Percentiles rank a stretch among this genome's conserved stretches.
phyloP scores from a whole-genome alignment of 1,284 basidiomycete genomes.

The Grifola frondosa region DNA sequence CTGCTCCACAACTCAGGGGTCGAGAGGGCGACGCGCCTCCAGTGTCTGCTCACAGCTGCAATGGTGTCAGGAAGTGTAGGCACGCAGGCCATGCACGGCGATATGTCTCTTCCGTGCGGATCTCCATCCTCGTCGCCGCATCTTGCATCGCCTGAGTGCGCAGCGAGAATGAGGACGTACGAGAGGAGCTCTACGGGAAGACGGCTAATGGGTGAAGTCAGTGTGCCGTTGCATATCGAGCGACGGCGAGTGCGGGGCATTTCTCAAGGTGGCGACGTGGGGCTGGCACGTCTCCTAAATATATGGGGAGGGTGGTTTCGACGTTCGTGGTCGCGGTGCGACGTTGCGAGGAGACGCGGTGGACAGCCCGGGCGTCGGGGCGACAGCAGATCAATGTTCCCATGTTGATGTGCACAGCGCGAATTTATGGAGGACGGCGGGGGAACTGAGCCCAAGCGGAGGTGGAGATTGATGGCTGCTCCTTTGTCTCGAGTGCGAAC shows the following conservation, averaged over 20 bases:
- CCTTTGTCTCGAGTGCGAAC: too few relatives aligned
- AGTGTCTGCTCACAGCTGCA: constrained; percentile 47
- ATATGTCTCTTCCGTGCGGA: constrained; percentile 25
- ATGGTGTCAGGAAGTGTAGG: constrained; percentile 42
- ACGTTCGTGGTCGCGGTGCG: constrained; percentile 9
- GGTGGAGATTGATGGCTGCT: too few relatives aligned
- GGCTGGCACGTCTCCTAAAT: too few relatives aligned
- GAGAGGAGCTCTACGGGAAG: constrained; percentile 53
- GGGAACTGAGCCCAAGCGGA: too few relatives aligned
- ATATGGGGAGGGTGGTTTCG: too few relatives aligned
- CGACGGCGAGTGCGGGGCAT: neutral
- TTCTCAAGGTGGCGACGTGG: neutral
- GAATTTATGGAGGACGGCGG: too few relatives aligned
- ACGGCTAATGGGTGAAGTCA: constrained; percentile 10
- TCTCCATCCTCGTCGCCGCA: constrained; percentile 10
- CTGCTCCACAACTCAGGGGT: constrained; percentile 54
- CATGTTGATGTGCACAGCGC: too few relatives aligned
- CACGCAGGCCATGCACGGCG: constrained; percentile 38
- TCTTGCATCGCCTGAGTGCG: constrained; percentile 26
- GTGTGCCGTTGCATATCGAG: constrained; percentile 6
- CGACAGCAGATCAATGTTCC: neutral
- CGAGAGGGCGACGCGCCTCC: constrained; percentile 47
- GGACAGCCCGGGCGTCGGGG: constrained; percentile 16
- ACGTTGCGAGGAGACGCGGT: constrained; percentile 18
- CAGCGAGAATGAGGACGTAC: constrained; percentile 45